Conservation (phyloP, 228 moss, liverwort and hornwort species). For the Sphagnum fallax region DNA sequence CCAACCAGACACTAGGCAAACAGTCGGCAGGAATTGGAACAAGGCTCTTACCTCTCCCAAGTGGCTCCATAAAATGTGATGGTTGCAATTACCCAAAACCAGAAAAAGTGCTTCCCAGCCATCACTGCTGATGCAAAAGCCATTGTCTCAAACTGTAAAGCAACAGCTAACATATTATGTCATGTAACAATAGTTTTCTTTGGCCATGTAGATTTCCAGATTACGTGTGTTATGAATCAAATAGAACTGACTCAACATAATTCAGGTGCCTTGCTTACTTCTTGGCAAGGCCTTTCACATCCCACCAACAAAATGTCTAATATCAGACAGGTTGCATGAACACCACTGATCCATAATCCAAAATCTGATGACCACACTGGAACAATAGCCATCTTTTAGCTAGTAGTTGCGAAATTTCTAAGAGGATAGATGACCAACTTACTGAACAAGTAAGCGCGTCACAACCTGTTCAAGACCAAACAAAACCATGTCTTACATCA, state of each 20-base stretch:
- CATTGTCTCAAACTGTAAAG: constrained; percentile 84
- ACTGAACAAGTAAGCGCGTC: constrained; percentile 98
- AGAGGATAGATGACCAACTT: constrained; percentile 7
- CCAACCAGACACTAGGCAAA: neutral
- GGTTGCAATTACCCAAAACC: constrained; percentile 82
- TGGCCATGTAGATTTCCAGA: too few species aligned
- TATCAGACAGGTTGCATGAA: too few species aligned
- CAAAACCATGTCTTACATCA: neutral
- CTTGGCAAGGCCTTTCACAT: too few species aligned
- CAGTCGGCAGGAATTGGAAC: too few species aligned
- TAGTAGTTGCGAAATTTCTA: neutral
- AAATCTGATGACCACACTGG: too few species aligned
- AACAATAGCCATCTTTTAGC: too few species aligned
- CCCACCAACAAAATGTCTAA: too few species aligned
- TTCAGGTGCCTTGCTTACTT: neutral
- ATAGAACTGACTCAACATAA: neutral
- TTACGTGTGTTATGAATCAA: neutral
- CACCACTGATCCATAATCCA: too few species aligned
- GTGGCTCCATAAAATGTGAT: constrained; percentile 86
- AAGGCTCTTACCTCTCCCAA: constrained; percentile 73
- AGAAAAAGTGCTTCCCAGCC: constrained; percentile 59
- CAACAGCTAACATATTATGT: neutral
- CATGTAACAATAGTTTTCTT: neutral
- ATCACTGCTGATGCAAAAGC: constrained; percentile 71
- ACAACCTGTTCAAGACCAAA: constrained; percentile 62